phyloP scores from a whole-genome alignment of 2,329 filamentous ascomycete species.

The Bretziella fagacearum region DNA sequence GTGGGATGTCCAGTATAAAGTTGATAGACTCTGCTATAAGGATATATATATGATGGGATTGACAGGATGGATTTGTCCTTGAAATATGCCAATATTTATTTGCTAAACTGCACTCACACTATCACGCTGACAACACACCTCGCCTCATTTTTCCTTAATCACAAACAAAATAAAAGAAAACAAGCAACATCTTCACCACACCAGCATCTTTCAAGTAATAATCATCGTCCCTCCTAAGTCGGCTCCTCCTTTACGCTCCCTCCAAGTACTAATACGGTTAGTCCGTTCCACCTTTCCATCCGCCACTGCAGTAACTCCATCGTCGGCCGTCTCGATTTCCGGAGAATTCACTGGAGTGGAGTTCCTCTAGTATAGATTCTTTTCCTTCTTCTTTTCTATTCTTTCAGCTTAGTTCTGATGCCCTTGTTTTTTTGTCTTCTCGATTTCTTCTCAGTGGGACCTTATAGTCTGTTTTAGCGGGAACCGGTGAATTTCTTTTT shows the following conservation, averaged over 20 bases:
- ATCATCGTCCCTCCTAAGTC: not conserved
- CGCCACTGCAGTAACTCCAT: constrained; percentile 1
- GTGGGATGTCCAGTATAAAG: not conserved
- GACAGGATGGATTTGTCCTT: not conserved
- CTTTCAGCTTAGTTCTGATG: not conserved
- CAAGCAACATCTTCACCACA: not conserved
- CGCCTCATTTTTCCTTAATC: not conserved
- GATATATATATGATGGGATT: too few relatives aligned
- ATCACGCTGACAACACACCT: not conserved
- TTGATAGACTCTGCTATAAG: not conserved
- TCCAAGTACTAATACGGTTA: not conserved
- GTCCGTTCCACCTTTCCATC: not conserved
- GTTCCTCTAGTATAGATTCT: not conserved
- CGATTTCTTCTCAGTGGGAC: too few relatives aligned
- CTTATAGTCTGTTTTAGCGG: too few relatives aligned
- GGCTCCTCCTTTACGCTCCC: not conserved
- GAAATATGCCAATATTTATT: not conserved
- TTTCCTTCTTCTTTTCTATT: not conserved
- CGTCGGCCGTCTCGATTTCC: not conserved
- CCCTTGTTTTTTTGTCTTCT: not conserved
- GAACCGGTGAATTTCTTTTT: too few relatives aligned
- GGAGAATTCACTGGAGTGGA: too few relatives aligned
- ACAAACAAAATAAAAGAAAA: not conserved
- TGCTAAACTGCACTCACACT: not conserved
- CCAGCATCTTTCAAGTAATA: not conserved